Percentiles rank a stretch among this genome's conserved stretches.
phyloP scores from a whole-genome alignment of 2,329 filamentous ascomycete genomes.

The Monilinia fructicola region DNA sequence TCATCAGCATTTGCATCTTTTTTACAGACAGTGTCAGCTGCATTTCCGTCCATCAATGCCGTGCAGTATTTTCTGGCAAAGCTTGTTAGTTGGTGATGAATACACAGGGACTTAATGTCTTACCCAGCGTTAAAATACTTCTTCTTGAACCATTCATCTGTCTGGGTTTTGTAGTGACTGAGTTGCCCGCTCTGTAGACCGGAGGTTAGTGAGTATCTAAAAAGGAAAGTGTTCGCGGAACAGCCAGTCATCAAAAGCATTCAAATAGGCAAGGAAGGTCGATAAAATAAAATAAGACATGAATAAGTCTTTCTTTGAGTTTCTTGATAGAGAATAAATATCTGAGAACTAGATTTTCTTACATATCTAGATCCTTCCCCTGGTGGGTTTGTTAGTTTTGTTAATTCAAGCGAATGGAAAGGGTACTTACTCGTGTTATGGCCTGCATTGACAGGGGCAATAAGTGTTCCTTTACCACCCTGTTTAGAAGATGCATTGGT shows the following conservation, averaged over 20 bases:
- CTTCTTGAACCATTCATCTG: slow-evolving; percentile 15
- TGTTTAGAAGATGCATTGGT: slow-evolving; percentile 16
- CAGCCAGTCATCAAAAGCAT: neutral
- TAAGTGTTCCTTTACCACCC: slow-evolving; percentile 13
- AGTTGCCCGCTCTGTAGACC: slow-evolving; percentile 6
- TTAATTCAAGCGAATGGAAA: neutral
- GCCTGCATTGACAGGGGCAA: slow-evolving; percentile 12
- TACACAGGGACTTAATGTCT: neutral
- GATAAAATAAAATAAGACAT: neutral
- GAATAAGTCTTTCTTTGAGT: no score
- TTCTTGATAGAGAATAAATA: no score
- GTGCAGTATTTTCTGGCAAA: slow-evolving; percentile 8
- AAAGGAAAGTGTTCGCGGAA: neutral
- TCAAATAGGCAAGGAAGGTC: neutral
- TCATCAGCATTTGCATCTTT: neutral
- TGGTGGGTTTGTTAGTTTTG: neutral
- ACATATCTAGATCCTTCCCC: slow-evolving; percentile 8
- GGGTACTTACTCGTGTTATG: slow-evolving; percentile 8
- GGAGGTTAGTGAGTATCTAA: neutral
- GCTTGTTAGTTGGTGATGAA: neutral
- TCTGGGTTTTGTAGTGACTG: slow-evolving; percentile 8
- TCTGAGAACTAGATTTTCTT: neutral
- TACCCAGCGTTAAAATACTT: slow-evolving; percentile 10
- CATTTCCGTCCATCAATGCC: neutral
- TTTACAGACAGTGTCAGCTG: slow-evolving; percentile 15